Evolutionary conservation across 2,329 filamentous ascomycete species (phyloP).

Genomic region (Clarireedia sp.): DNA sequence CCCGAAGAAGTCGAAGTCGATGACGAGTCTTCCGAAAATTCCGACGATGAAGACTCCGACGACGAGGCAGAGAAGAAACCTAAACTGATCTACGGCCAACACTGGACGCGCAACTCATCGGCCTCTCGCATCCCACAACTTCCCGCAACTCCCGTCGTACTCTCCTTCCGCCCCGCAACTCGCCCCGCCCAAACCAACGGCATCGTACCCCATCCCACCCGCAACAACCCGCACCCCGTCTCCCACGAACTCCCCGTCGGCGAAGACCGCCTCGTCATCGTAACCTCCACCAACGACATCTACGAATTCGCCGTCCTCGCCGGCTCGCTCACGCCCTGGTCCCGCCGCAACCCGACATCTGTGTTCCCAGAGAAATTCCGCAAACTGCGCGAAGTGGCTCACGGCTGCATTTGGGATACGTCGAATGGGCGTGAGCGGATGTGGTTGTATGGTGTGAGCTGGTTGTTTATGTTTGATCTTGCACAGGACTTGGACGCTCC

Average conservation of each 20-base stretch:
- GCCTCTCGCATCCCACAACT: constrained; percentile 63
- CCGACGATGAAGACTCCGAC: constrained; percentile 33
- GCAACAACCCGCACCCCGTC: constrained; percentile 24
- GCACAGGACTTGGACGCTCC: constrained; percentile 46
- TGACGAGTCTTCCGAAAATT: constrained; percentile 29
- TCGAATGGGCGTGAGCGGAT: constrained; percentile 49
- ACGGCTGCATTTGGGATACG: constrained; percentile 79
- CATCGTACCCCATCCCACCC: constrained; percentile 30
- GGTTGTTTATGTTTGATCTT: constrained; percentile 89
- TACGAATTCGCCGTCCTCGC: constrained; percentile 72
- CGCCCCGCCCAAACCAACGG: constrained; percentile 32
- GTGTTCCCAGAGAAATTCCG: constrained; percentile 68
- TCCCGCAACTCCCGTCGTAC: constrained; percentile 52
- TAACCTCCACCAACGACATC: constrained; percentile 59
- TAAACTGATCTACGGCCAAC: constrained; percentile 47
- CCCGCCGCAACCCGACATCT: constrained; percentile 69
- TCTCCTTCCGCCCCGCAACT: constrained; percentile 56
- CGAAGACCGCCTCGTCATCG: constrained; percentile 48
- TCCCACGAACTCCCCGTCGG: constrained; percentile 45
- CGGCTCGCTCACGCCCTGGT: constrained; percentile 77
- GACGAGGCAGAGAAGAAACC: constrained; percentile 42
- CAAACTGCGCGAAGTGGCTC: constrained; percentile 68
- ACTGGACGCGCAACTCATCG: constrained; percentile 69
- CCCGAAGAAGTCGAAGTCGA: constrained; percentile 27
- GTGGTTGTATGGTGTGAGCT: constrained; percentile 82